phyloP scores from a whole-genome alignment of 768 basidiomycete species.

The Trichaptum fuscoviolaceum region DNA sequence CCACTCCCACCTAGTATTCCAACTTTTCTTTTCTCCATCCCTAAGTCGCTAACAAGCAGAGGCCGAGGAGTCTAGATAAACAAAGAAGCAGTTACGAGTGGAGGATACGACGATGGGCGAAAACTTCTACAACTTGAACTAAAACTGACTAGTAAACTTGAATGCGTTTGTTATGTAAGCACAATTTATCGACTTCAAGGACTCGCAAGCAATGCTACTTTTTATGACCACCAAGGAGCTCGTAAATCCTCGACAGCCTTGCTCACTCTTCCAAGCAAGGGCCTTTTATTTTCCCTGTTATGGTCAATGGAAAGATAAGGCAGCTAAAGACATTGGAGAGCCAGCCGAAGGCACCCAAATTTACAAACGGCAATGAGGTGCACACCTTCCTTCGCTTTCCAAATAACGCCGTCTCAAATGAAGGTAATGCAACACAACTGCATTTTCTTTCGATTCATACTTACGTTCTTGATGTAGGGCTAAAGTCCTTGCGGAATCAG shows the following conservation, averaged over 20 bases:
- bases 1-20: slow-evolving; percentile 35
- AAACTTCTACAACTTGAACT: no score
- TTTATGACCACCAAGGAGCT: no score
- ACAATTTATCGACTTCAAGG: no score
- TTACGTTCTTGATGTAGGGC: neutral
- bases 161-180: no score
- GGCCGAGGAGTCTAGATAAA: neutral
- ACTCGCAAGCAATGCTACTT: no score
- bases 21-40: slow-evolving; percentile 25
- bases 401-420: neutral
- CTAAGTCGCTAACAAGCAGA: no score
- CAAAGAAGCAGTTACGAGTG: neutral
- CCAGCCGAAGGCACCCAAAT: neutral
- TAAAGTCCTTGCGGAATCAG: slow-evolving; percentile 51
- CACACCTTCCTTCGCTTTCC: neutral
- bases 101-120: no score
- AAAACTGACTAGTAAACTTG: no score
- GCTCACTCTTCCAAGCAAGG: no score
- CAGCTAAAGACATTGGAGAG: neutral
- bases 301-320: neutral
- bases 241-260: no score
- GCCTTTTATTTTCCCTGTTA: neutral
- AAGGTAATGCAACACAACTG: neutral
- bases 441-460: neutral
- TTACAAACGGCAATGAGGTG: neutral